These are phyloP conservation scores for Rosa persica DNA, from an alignment of 306 rosid species.

Conservation along the genomic window DNA sequence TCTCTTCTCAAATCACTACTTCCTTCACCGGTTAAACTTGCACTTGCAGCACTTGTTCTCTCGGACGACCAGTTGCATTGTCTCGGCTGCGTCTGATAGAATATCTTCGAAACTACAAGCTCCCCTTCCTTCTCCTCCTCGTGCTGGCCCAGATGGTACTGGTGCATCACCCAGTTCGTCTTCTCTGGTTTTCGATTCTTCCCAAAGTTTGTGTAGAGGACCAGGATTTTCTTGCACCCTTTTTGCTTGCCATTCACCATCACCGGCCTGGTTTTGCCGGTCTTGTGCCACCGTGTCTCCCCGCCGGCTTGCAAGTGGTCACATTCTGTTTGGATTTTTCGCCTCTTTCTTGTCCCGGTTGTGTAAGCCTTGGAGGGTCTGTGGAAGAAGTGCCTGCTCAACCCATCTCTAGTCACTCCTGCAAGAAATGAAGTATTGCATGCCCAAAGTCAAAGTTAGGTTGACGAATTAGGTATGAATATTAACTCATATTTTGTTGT, in stretches of 20 bases:
- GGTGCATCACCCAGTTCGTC: conserved; percentile 99
- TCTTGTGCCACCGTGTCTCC: conserved; percentile 97
- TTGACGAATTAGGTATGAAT: conserved; percentile 56
- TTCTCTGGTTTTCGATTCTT: conserved; percentile 92
- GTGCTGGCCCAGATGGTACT: conserved; percentile 81
- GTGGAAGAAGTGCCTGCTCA: conserved; percentile 93
- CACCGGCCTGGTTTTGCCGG: conserved; percentile 92
- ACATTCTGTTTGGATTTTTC: conserved; percentile 84
- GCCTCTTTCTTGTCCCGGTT: conserved; percentile 95
- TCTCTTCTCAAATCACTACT: conserved; percentile 50
- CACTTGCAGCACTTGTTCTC: conserved; percentile 26
- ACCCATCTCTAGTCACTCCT: conserved; percentile 93
- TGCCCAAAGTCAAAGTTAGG: conserved; percentile 51
- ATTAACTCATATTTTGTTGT: background rate
- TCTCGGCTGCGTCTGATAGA: conserved; percentile 94
- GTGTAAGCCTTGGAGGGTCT: conserved; percentile 97
- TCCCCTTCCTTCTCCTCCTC: conserved; percentile 98
- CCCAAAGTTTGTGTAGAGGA: conserved; percentile 89
- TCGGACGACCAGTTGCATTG: conserved; percentile 96
- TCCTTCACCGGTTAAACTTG: conserved; percentile 38
- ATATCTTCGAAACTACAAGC: conserved; percentile 88
- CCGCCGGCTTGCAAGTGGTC: conserved; percentile 64
- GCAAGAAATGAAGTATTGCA: conserved; percentile 7
- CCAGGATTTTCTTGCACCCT: conserved; percentile 94
- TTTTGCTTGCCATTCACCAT: conserved; percentile 83